phyloP scores from a whole-genome alignment of 1,139 yeast genomes.

The Debaryomyces coudertii region DNA sequence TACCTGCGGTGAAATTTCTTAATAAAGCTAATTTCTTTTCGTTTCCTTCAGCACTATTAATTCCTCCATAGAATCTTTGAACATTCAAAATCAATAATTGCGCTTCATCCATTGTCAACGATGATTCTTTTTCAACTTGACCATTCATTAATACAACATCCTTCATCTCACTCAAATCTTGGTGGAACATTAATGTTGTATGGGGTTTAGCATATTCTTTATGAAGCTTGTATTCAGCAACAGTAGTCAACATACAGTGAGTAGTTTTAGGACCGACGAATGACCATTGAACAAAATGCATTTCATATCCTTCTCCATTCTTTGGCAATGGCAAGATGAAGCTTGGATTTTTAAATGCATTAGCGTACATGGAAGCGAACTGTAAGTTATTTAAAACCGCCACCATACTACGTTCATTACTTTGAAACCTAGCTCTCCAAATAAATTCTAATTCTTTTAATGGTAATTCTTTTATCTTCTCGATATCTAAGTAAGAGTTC shows the following conservation, averaged over 20 bases:
- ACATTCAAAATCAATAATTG: slow-evolving; percentile 76
- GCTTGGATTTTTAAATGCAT: slow-evolving; percentile 75
- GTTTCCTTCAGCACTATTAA: slow-evolving; percentile 47
- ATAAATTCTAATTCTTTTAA: slow-evolving; percentile 71
- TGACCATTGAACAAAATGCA: slow-evolving; percentile 94
- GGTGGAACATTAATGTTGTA: slow-evolving; percentile 86
- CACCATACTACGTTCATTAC: slow-evolving; percentile 60
- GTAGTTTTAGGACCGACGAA: slow-evolving; percentile 84
- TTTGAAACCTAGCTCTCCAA: slow-evolving; percentile 87
- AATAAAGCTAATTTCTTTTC: slow-evolving; percentile 59
- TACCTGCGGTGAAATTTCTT: slow-evolving; percentile 70
- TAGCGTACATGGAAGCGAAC: slow-evolving; percentile 61
- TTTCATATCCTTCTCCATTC: slow-evolving; percentile 63
- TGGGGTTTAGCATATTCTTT: slow-evolving; percentile 94
- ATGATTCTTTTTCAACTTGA: slow-evolving; percentile 70
- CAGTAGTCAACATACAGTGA: slow-evolving; percentile 88
- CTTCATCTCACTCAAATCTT: slow-evolving; percentile 67
- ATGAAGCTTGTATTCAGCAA: slow-evolving; percentile 91
- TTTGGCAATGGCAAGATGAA: slow-evolving; percentile 74
- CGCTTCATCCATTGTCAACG: slow-evolving; percentile 69
- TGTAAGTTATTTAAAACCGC: slow-evolving; percentile 63
- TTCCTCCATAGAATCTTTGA: slow-evolving; percentile 85
- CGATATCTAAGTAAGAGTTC: slow-evolving; percentile 68
- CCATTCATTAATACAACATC: slow-evolving; percentile 87
- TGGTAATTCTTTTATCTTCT: slow-evolving; percentile 60